A percentile compares a stretch with the other conserved stretches of the same genome.
Conservation (phyloP, 2,329 filamentous ascomycete genomes). For the Cryoendolithus antarcticus region DNA sequence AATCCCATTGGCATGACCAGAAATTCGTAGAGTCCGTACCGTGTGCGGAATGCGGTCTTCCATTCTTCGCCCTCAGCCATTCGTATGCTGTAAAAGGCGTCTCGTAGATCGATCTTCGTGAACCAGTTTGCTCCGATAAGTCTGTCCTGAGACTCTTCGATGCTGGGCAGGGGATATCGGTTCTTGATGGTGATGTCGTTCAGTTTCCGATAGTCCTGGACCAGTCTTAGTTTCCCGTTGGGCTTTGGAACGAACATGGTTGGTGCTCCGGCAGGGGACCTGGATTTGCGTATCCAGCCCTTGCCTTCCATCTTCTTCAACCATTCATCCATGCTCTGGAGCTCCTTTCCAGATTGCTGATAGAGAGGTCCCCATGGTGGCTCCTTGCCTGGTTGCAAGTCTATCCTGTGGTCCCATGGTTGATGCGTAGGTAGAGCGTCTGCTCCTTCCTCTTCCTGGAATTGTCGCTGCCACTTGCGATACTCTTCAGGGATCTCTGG, state of each 20-base stretch:
- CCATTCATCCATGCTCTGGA: slow-evolving; percentile 4
- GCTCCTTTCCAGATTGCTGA: slow-evolving; percentile 5
- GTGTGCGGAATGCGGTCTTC: slow-evolving; percentile 18
- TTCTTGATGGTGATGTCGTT: slow-evolving; percentile 17
- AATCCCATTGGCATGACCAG: slow-evolving; percentile 20
- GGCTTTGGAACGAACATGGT: slow-evolving; percentile 17
- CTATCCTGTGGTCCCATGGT: slow-evolving; percentile 8
- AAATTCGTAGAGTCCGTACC: slow-evolving; percentile 24
- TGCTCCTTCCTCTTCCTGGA: slow-evolving; percentile 8
- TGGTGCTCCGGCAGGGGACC: slow-evolving; percentile 4
- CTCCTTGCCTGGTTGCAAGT: no score
- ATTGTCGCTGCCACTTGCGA: slow-evolving; percentile 7
- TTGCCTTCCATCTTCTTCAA: slow-evolving; percentile 4
- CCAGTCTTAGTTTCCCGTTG: slow-evolving; percentile 9
- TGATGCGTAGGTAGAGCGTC: slow-evolving; percentile 7
- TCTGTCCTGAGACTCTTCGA: not conserved
- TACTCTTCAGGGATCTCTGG: slow-evolving; percentile 6
- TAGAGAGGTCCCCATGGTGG: slow-evolving; percentile 8
- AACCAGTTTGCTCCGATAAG: not conserved
- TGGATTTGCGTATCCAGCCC: slow-evolving; percentile 5
- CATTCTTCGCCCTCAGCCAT: not conserved
- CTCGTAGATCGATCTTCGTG: not conserved
- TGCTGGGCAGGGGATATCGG: not conserved
- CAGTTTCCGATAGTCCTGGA: slow-evolving; percentile 15
- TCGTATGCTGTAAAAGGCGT: not conserved